Conservation (phyloP, 768 basidiomycete genomes). For the Imleria badia region DNA sequence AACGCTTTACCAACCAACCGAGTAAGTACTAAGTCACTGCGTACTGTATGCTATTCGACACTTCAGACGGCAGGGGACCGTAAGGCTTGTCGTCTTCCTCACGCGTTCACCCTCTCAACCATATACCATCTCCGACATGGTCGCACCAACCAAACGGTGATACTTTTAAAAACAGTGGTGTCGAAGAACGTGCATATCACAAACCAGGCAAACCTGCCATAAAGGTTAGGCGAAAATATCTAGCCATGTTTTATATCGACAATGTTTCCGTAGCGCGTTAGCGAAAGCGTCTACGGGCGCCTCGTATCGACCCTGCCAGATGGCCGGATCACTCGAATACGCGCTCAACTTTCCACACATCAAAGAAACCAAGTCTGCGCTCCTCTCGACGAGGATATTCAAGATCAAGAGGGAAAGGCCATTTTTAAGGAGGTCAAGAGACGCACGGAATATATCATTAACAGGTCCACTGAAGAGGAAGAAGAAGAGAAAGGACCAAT, state of each 20-base stretch:
- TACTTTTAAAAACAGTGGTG: slow-evolving; percentile 56
- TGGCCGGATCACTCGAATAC: slow-evolving; percentile 27
- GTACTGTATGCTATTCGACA: too few relatives aligned
- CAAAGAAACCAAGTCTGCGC: slow-evolving; percentile 64
- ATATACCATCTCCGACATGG: not conserved
- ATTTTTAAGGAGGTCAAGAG: slow-evolving; percentile 42
- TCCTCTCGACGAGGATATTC: slow-evolving; percentile 48
- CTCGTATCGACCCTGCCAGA: slow-evolving; percentile 40
- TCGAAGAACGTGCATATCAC: slow-evolving; percentile 58
- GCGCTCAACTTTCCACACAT: slow-evolving; percentile 51
- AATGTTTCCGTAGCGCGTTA: slow-evolving; percentile 48
- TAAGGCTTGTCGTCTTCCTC: slow-evolving; percentile 37
- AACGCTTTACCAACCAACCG: too few relatives aligned
- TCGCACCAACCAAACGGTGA: slow-evolving; percentile 5
- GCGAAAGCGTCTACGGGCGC: slow-evolving; percentile 70
- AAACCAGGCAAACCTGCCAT: slow-evolving; percentile 68
- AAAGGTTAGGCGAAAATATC: slow-evolving; percentile 55
- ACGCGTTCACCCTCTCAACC: not conserved
- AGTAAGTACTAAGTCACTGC: too few relatives aligned
- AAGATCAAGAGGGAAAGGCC: slow-evolving; percentile 26
- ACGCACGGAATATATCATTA: slow-evolving; percentile 58
- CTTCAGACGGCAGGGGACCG: slow-evolving; percentile 61
- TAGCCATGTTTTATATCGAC: not conserved
- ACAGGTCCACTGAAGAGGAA: slow-evolving; percentile 40
- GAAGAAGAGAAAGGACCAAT: slow-evolving; percentile 25